phyloP scores from a whole-genome alignment of 208 protist genomes.

The Leishmania tarentolae region DNA sequence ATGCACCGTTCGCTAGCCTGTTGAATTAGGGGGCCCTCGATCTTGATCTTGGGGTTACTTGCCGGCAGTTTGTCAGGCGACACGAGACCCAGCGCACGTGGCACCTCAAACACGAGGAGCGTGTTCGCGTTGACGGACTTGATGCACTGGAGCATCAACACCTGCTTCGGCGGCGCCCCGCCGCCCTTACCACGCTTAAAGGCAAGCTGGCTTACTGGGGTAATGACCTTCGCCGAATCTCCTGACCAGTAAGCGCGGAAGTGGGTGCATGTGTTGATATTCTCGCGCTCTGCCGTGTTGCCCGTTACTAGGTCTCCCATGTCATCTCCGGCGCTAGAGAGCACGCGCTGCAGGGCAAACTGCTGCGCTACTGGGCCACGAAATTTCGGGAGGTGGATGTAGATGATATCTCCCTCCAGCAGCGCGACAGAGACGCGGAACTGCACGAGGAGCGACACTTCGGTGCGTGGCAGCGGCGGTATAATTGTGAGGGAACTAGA shows the following conservation, averaged over 20 bases:
- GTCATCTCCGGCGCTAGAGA: not conserved
- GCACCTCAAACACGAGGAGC: slow-evolving; percentile 55
- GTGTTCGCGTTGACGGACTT: slow-evolving; percentile 52
- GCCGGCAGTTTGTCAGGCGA: slow-evolving; percentile 69
- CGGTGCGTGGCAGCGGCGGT: slow-evolving; percentile 60
- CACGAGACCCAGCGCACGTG: slow-evolving; percentile 51
- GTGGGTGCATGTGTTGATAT: slow-evolving; percentile 37
- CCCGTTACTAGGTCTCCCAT: not conserved
- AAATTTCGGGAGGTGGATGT: slow-evolving; percentile 70
- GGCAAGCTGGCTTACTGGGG: slow-evolving; percentile 13
- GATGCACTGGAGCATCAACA: slow-evolving; percentile 66
- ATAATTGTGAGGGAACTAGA: slow-evolving; percentile 55
- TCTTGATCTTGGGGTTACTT: slow-evolving; percentile 82
- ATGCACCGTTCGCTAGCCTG: slow-evolving; percentile 60
- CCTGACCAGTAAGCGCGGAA: slow-evolving; percentile 85
- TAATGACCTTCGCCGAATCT: slow-evolving; percentile 27
- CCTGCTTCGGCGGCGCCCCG: slow-evolving; percentile 67
- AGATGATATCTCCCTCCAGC: slow-evolving; percentile 60
- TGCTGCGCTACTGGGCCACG: slow-evolving; percentile 40
- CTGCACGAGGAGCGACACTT: slow-evolving; percentile 60
- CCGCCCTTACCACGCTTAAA: slow-evolving; percentile 50
- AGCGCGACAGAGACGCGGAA: slow-evolving; percentile 71
- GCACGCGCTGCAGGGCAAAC: slow-evolving; percentile 53
- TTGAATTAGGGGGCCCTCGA: slow-evolving; percentile 52
- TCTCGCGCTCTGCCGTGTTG: slow-evolving; percentile 27